Percentiles rank a stretch among this genome's conserved stretches.
Conservation (phyloP, 2,329 filamentous ascomycete species). For the Thermothelomyces thermophilus region DNA sequence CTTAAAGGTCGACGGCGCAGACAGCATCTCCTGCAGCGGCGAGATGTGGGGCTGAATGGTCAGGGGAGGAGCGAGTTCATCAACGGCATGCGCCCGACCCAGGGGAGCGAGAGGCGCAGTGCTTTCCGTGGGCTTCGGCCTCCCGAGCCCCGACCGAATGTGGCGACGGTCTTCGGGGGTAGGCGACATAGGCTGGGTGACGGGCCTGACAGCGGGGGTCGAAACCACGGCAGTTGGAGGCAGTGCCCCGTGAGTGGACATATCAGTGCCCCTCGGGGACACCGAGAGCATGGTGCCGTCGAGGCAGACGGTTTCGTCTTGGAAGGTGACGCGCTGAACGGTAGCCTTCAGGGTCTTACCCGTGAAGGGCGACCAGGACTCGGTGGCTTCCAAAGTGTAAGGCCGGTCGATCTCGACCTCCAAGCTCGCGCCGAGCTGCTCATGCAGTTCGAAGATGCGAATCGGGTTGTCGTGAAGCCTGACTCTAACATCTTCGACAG, state of each 20-base stretch:
- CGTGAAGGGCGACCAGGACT: constrained; percentile 64
- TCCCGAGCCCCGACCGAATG: constrained; percentile 29
- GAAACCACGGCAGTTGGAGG: constrained; percentile 44
- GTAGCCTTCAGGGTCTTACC: constrained; percentile 62
- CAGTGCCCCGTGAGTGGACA: constrained; percentile 60
- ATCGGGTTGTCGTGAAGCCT: constrained; percentile 73
- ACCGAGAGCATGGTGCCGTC: constrained; percentile 58
- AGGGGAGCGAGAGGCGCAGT: constrained; percentile 24
- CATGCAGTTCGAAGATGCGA: constrained; percentile 75
- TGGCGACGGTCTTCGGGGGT: constrained; percentile 21
- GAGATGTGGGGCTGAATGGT: constrained; percentile 47
- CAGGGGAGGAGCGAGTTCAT: constrained; percentile 41
- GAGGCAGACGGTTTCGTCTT: constrained; percentile 66
- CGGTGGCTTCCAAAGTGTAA: constrained; percentile 48
- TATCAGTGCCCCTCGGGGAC: constrained; percentile 59
- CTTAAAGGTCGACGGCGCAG: constrained; percentile 75
- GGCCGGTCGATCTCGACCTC: constrained; percentile 71
- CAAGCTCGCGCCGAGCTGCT: constrained; percentile 65
- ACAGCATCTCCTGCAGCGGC: constrained; percentile 64
- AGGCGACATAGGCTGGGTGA: constrained; percentile 28
- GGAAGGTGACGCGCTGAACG: constrained; percentile 70
- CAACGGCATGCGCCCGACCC: constrained; percentile 29
- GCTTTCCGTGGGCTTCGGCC: constrained; percentile 32
- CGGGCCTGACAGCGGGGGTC: constrained; percentile 49
- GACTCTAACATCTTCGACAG: constrained; percentile 63